Evolutionary conservation across 1,284 basidiomycete species (phyloP), one percentile per base, ranked within the genome.

Genomic region (Cryptococcus neoformans): DNA sequence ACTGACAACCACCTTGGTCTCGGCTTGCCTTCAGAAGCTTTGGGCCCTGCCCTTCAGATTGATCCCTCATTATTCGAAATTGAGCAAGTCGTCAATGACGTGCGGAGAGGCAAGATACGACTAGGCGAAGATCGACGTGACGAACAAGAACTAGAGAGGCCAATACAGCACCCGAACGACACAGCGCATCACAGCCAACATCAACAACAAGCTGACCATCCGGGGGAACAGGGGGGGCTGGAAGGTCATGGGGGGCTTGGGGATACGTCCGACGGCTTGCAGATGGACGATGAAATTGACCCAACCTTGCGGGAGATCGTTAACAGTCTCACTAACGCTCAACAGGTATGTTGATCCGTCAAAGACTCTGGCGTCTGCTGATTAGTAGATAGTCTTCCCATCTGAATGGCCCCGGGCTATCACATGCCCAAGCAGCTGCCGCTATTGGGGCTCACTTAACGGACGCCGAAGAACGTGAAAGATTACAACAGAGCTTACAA

Each of bases 231-330:
- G 3, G 39, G 16, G 7, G 41, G 14, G 14, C 5, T 28, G 12
- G 37, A 36, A 38, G 35, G 40, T 28, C n/a, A 49, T 17, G 28
- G 28, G 28, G 28, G 28, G 28, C 28, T 34, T 21, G 44, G 11
- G 34, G 12, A 21, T 10, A n/a, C 17, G 36, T 21, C 34, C 37
- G 2, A 46, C 2, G 35, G 42, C n/a, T 34, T 21, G 8, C 50
- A 28, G 35, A 17, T 65, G 35, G 70, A 69, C 35, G 72, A 68
- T 21, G 72, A 68, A n/a, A 70, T 74, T 44, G 74, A 75, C 57
- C 74, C 74, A 9, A 70, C 72, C 3, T 61, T 74, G 17, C 61
- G 74, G 11, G 74, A 74, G 60, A 75, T 75, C 49, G 74, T 75
- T 35, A 73, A 75, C 54, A 73, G 71, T 58, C 56, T 75, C 39